Evolutionary conservation across 192 early-diverging fungal genomes (phyloP).

Genomic region (Podila epigama): DNA sequence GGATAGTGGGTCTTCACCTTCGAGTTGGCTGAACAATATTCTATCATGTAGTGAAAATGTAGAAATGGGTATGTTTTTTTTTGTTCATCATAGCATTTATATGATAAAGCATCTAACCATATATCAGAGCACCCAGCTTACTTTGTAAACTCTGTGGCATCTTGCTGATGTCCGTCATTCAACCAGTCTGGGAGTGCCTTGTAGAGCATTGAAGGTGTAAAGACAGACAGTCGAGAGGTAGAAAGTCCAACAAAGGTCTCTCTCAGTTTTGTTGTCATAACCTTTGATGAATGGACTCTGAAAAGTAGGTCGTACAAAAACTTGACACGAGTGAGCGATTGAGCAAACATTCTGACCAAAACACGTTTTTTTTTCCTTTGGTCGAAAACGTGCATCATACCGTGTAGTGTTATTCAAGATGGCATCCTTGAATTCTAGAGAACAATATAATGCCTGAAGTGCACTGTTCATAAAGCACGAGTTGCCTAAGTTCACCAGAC

Average conservation of each 20-base stretch:
- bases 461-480: slow-evolving; percentile 91
- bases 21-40: slow-evolving; percentile 29
- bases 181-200: slow-evolving; percentile 37
- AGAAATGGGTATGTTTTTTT: not conserved
- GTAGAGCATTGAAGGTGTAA: slow-evolving; percentile 22
- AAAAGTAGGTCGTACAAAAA: not conserved
- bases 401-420: slow-evolving; percentile 10
- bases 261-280: slow-evolving; percentile 12
- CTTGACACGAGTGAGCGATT: not conserved
- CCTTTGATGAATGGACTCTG: slow-evolving; percentile 17
- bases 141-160: slow-evolving; percentile 46
- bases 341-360: too few relatives aligned
- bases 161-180: slow-evolving; percentile 44
- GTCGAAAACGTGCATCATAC: not conserved
- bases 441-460: slow-evolving; percentile 63
- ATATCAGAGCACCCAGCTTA: not conserved
- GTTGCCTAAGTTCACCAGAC: slow-evolving; percentile 85
- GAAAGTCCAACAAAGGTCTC: slow-evolving; percentile 31
- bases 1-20: slow-evolving; percentile 24
- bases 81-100: not conserved
- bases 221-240: slow-evolving; percentile 21
- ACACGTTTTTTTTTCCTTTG: too few relatives aligned
- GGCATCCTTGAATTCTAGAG: slow-evolving; percentile 16
- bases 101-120: not conserved
- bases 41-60: slow-evolving; percentile 3